These are phyloP conservation scores for Diaporthe citriasiana DNA, from an alignment of 2,329 filamentous ascomycete species.

Conservation along the genomic window DNA sequence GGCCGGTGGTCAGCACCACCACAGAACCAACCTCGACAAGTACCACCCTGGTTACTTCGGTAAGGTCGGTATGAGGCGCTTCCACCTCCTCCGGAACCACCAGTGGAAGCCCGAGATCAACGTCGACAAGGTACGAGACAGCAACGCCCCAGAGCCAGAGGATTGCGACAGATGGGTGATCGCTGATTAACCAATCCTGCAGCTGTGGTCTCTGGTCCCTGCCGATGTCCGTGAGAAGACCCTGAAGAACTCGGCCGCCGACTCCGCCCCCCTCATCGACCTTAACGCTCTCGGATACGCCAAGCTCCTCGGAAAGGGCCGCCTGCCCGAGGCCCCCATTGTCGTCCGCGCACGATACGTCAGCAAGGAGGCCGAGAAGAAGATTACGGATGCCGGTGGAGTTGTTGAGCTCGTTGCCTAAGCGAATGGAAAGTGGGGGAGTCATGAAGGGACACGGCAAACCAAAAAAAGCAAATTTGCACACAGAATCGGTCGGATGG, in stretches of 20 bases:
- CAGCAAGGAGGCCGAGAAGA: constrained; percentile 95
- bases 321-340: constrained; percentile 91
- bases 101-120: constrained; percentile 99
- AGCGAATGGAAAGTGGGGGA: constrained; percentile 46
- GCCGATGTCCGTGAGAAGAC: constrained; percentile 94
- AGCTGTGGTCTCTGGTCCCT: constrained; percentile 98
- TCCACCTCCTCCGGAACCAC: constrained; percentile 96
- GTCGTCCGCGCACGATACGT: constrained; percentile 97
- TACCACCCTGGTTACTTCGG: constrained; percentile 99
- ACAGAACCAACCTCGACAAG: constrained; percentile 87
- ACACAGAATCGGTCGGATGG: constrained; percentile 42
- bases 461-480: constrained; percentile 36
- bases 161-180: constrained; percentile 32
- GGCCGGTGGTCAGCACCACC: constrained; percentile 99
- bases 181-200: constrained; percentile 47
- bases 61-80: constrained; percentile 95
- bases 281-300: constrained; percentile 97
- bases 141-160: not conserved
- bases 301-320: constrained; percentile 99
- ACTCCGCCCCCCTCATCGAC: constrained; percentile 97
- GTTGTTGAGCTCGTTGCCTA: constrained; percentile 96
- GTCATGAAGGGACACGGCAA: constrained; percentile 37
- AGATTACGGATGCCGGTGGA: constrained; percentile 98
- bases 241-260: constrained; percentile 82
- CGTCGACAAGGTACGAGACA: constrained; percentile 87